Evolutionary conservation across 768 basidiomycete species (phyloP), one percentile per base, ranked within the genome.

Genomic region (Chalciporus piperatus): DNA sequence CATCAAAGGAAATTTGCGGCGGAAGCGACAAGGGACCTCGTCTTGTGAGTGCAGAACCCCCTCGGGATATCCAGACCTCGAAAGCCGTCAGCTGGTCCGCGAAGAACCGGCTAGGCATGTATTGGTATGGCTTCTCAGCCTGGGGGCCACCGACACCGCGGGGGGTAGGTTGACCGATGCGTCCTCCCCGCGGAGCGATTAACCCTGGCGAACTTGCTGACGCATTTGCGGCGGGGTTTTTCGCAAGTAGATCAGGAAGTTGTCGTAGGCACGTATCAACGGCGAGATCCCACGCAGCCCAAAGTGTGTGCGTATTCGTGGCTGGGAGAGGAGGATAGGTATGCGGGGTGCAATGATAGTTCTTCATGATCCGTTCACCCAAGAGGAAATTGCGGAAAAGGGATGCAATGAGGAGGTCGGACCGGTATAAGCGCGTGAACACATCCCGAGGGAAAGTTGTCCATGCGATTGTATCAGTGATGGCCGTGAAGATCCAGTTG

Each of bases 401-500:
- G 6, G 93, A 97, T 1, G 97, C 95, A 46, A 98, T 92, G 39
- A 98, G 81, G 47, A 98, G 82, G 65, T 99, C 97, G 48, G 94
- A 96, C 40, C 97, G 81, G 69, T 98, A 98, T 22, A 98, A 72
- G 32, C 92, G 83, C 16, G 93, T 94, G 71, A 99, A 98, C 4
- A 92, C 81, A 33, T 97, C 94, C 41, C 87, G 82, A 35, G 94
- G 88, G 67, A 99, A 96, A 3, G 92, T 91, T 13, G 95, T 95
- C 97, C 97, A 99, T 7, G 97, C 97, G 55, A 99, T 98, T 9
- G 97, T 98, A 71, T 99, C 97, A 14, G 97, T 98, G 50, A 99
- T 91, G 30, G 96, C 93, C 1, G 94, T 98, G 72, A 98, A 98
- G 56, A 98, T 98, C 97, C 97, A 99, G 66, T 96, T 97, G n/a